phyloP scores from a whole-genome alignment of 441 rosid species.

The Euphorbia celastroides region DNA sequence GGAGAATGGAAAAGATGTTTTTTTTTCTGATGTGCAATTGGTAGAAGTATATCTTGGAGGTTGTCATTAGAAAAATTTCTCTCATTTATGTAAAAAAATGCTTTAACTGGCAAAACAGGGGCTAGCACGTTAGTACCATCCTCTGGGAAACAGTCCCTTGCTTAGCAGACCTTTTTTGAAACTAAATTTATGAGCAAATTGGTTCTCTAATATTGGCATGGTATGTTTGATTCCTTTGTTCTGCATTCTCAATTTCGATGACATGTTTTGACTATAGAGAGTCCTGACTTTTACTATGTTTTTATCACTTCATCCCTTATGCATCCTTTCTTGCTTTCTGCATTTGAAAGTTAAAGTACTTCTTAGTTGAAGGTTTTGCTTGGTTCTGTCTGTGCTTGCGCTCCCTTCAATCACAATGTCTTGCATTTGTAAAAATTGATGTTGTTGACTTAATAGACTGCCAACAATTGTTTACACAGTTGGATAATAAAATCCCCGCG shows the following conservation, averaged over 20 bases:
- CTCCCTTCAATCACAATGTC: not conserved
- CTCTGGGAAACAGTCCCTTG: not conserved
- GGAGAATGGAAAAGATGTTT: not conserved
- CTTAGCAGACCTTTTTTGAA: not conserved
- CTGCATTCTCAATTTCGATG: not conserved
- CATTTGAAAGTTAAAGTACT: not conserved
- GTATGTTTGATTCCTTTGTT: not conserved
- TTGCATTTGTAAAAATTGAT: not conserved
- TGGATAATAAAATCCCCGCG: not conserved
- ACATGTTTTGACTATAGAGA: not conserved
- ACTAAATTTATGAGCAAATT: not conserved
- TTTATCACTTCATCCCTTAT: not conserved
- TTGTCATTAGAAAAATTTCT: not conserved
- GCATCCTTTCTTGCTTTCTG: not conserved
- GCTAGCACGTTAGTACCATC: not conserved
- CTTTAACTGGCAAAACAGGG: not conserved
- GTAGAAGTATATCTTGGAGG: not conserved
- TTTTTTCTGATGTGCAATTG: not conserved
- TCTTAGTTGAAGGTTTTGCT: too few relatives aligned
- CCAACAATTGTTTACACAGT: not conserved
- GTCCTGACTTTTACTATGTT: not conserved
- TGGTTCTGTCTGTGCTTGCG: not conserved
- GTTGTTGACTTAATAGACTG: not conserved
- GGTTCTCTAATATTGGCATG: not conserved
- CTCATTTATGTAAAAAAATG: not conserved